Evolutionary conservation across 2,329 filamentous ascomycete species (phyloP), one percentile per base, ranked within the genome.

Genomic region (Penicillium sp.): DNA sequence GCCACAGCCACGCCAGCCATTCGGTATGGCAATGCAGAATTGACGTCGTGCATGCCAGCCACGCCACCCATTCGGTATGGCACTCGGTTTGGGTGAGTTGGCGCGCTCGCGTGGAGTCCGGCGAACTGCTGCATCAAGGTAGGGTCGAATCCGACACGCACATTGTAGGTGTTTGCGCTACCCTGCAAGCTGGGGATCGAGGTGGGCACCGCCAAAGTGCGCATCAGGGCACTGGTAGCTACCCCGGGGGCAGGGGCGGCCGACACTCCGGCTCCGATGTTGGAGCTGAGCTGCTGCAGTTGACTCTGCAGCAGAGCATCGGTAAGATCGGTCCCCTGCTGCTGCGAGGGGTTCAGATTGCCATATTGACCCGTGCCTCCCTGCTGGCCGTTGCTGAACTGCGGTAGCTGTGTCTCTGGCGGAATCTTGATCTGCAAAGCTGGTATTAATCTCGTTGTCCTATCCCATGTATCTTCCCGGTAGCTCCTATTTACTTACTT

Each of bases 361-460:
- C 39, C 34, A 28, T 46, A 46, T 16, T 46, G 44, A 3, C 37
- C 44, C 2, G 37, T 29, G 22, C 37, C 36, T 8, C 28, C 27
- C 18, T 41, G 23, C 23, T 38, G 13, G 31, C 20, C 18, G 40
- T 34, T 35, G 20, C 36, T 11, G 26, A 14, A 43, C 34, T 14
- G 22, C 18, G 44, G 38, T 9, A 34, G 27, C 4, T 29, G 29
- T 1, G 44, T 37, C 14, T 55, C 52, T n/a, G 29, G 9, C n/a
- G 53, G 53, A 18, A 48, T 48, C 16, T 54, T 42, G n/a, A 56
- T 50, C 53, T 56, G 35, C 23, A 16, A 9, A 27, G 3, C 16
- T 11, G 10, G 8, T 22, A 18, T 49, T 36, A 51, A 45, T 34
- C 23, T 38, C 16, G 2, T 8, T 20, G 18, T 27, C 24, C 24